A percentile compares a stretch with the other conserved stretches of the same genome.
Evolutionary conservation across 2,329 filamentous ascomycete genomes (phyloP).

Genomic region (Claviceps sorghi): DNA sequence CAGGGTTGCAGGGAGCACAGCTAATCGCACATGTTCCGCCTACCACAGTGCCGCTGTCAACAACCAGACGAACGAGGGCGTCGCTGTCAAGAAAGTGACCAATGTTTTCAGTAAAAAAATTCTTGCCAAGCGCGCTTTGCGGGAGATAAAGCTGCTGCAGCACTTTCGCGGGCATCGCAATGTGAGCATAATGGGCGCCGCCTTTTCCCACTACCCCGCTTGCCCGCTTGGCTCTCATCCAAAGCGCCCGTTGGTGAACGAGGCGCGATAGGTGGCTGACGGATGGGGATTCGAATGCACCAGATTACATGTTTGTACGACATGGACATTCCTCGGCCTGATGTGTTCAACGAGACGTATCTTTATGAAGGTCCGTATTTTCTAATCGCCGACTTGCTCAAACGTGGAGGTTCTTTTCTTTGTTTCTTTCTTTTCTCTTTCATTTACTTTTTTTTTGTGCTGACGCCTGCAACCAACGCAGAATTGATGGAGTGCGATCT

Average conservation of each 20-base stretch:
- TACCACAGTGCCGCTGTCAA: slow-evolving; percentile 70
- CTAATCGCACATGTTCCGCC: background rate
- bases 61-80: slow-evolving; percentile 76
- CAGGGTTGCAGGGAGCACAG: background rate
- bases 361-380: slow-evolving; percentile 69
- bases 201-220: background rate
- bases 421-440: too few species aligned
- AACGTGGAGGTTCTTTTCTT: background rate
- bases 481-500: slow-evolving; percentile 99
- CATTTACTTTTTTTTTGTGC: background rate
- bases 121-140: slow-evolving; percentile 87
- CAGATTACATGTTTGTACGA: slow-evolving; percentile 98
- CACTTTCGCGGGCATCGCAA: slow-evolving; percentile 89
- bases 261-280: background rate
- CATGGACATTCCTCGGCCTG: slow-evolving; percentile 95
- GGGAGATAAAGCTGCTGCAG: slow-evolving; percentile 96
- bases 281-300: background rate
- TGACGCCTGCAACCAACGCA: slow-evolving; percentile 21
- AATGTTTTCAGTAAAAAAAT: slow-evolving; percentile 99
- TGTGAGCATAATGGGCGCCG: slow-evolving; percentile 32
- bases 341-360: slow-evolving; percentile 98
- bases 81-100: slow-evolving; percentile 98
- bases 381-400: background rate
- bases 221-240: background rate
- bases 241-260: background rate